Conservation (phyloP, 257 asterid genomes). For the Solanum tarapatanum region DNA sequence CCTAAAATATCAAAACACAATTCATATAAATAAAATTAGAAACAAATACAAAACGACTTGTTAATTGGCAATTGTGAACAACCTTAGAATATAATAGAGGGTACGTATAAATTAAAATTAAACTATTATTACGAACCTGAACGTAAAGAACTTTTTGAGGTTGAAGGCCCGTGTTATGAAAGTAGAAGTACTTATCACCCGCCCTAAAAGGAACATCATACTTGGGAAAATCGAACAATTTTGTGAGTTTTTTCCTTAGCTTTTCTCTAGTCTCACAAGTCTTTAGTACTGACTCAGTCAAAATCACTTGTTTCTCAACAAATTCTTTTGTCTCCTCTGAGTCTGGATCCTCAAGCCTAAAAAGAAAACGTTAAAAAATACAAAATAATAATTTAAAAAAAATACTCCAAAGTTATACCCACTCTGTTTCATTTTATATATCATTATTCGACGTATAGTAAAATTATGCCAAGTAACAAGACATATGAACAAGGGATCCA, state of each 20-base stretch:
- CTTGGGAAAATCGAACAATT: conserved; percentile 63
- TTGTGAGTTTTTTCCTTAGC: conserved; percentile 50
- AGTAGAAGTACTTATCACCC: conserved; percentile 79
- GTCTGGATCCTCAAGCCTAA: conserved; percentile 98
- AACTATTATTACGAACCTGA: conserved; percentile 36
- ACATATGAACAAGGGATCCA: neutral
- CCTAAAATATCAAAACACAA: conserved; percentile 20
- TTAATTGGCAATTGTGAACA: neutral
- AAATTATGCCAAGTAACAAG: too few species aligned
- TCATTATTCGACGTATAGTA: neutral
- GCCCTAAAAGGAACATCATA: conserved; percentile 76
- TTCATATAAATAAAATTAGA: neutral
- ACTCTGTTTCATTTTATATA: neutral
- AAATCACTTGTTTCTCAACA: conserved; percentile 56
- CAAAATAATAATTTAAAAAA: neutral
- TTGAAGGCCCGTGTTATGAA: conserved; percentile 83
- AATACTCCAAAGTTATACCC: neutral
- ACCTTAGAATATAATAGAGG: neutral
- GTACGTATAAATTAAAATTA: neutral
- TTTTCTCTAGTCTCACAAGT: conserved; percentile 65
- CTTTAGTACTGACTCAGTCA: conserved; percentile 68
- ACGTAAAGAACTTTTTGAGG: conserved; percentile 79
- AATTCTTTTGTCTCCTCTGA: conserved; percentile 79
- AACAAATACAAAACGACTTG: neutral
- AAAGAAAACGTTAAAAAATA: conserved; percentile 1